Evolutionary conservation across 306 rosid genomes (phyloP).

Genomic region (Begonia loranthoides): DNA sequence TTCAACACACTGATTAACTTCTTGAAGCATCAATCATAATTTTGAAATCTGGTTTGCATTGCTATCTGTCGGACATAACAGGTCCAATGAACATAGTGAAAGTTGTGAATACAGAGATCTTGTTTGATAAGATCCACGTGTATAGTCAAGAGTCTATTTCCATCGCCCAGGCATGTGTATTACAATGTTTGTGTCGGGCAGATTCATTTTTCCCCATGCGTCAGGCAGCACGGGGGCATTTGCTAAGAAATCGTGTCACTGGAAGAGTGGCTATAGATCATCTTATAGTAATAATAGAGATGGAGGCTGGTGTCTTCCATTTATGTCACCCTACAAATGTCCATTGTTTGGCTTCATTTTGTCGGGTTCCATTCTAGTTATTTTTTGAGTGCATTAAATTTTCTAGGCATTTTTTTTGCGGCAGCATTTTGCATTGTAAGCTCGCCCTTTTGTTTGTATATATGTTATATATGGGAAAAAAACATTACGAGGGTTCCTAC

Average conservation of each 20-base stretch:
- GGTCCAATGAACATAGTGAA: not conserved
- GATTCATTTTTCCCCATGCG: slow-evolving; percentile 43
- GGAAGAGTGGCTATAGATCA: slow-evolving; percentile 32
- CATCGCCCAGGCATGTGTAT: slow-evolving; percentile 28
- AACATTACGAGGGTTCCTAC: not conserved
- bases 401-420: slow-evolving; percentile 28
- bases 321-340: slow-evolving; percentile 22
- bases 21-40: not conserved
- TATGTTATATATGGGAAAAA: slow-evolving; percentile 5
- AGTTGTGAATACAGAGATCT: slow-evolving; percentile 52
- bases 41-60: not conserved
- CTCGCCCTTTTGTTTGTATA: not conserved
- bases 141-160: slow-evolving; percentile 27
- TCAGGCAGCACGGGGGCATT: slow-evolving; percentile 57
- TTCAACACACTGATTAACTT: slow-evolving; percentile 66
- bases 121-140: slow-evolving; percentile 24
- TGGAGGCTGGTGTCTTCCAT: slow-evolving; percentile 5
- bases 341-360: slow-evolving; percentile 19
- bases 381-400: slow-evolving; percentile 29
- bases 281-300: no score
- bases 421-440: slow-evolving; percentile 19
- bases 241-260: slow-evolving; percentile 38
- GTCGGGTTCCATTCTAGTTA: slow-evolving; percentile 27
- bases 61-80: slow-evolving; percentile 6
- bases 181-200: slow-evolving; percentile 57